Percentiles rank a stretch among this genome's conserved stretches.
Conservation (phyloP, 1,284 basidiomycete species). For the Malassezia slooffiae region DNA sequence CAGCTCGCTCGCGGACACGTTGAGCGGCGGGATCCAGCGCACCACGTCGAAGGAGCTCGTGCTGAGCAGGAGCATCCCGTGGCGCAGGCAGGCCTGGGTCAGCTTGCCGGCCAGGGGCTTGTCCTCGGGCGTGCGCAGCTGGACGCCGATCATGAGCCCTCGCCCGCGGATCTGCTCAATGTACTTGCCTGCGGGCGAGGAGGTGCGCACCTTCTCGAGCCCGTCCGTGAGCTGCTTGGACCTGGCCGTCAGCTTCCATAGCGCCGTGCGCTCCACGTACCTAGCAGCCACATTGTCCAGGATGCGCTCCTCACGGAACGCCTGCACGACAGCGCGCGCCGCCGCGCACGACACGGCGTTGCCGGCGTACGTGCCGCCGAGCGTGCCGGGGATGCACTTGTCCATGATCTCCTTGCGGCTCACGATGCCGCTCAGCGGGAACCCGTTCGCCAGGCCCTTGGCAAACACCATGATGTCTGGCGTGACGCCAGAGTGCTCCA, state of each 20-base stretch:
- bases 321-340: constrained; percentile 28
- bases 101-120: constrained; percentile 28
- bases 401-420: constrained; percentile 72
- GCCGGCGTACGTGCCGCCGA: constrained; percentile 53
- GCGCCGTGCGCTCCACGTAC: not conserved
- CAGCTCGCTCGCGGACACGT: constrained; percentile 31
- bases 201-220: constrained; percentile 20
- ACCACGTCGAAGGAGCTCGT: constrained; percentile 39
- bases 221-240: constrained; percentile 32
- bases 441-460: constrained; percentile 88
- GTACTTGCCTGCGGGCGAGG: constrained; percentile 20
- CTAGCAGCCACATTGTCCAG: constrained; percentile 36
- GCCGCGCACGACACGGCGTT: constrained; percentile 42
- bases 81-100: constrained; percentile 28
- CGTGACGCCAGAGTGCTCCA: constrained; percentile 59
- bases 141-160: constrained; percentile 42
- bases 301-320: constrained; percentile 33
- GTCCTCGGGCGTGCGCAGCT: constrained; percentile 20
- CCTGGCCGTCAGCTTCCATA: not conserved
- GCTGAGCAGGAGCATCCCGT: constrained; percentile 37
- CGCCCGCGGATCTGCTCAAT: constrained; percentile 41
- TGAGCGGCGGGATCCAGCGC: constrained; percentile 40
- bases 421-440: constrained; percentile 78
- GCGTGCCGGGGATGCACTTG: constrained; percentile 64
- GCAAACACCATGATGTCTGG: constrained; percentile 83